phyloP scores from a whole-genome alignment of 352 stramenopile genomes.

The Phytophthora pinifolia region DNA sequence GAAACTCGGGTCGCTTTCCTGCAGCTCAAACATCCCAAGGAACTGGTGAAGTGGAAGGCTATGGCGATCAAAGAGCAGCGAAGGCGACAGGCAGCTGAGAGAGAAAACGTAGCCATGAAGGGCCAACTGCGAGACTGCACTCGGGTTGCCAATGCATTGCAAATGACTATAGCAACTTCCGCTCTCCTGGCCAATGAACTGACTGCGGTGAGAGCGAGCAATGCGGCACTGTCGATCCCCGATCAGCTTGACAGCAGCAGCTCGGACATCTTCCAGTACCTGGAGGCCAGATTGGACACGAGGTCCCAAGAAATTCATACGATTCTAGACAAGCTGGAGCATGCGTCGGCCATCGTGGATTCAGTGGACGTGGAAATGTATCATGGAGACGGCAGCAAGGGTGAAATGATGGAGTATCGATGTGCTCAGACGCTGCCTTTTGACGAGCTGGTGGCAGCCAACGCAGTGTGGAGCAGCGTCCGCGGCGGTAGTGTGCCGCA shows the following conservation, averaged over 20 bases:
- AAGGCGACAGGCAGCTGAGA: neutral
- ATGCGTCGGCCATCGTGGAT: neutral
- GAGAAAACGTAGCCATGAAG: constrained; percentile 6
- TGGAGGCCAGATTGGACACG: neutral
- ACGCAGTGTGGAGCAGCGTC: constrained; percentile 5
- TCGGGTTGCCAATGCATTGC: neutral
- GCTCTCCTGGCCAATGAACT: too few species aligned
- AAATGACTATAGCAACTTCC: neutral
- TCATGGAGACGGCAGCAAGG: neutral
- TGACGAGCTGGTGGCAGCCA: neutral
- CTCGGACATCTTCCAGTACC: neutral
- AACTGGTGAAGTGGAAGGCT: neutral
- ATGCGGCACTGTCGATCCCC: neutral
- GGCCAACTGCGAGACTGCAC: neutral
- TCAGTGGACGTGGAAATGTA: neutral
- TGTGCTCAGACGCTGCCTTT: constrained; percentile 2
- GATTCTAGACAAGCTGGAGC: neutral
- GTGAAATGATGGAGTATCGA: constrained; percentile 1
- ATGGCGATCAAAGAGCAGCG: neutral
- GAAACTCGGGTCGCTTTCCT: constrained; percentile 5
- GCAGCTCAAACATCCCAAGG: neutral
- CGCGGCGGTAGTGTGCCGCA: neutral
- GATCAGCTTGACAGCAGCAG: neutral
- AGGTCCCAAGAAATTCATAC: neutral
- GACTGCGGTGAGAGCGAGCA: too few species aligned